Evolutionary conservation across 2,329 filamentous ascomycete species (phyloP), one percentile per base, ranked within the genome.

Genomic region (Ilyonectria robusta): DNA sequence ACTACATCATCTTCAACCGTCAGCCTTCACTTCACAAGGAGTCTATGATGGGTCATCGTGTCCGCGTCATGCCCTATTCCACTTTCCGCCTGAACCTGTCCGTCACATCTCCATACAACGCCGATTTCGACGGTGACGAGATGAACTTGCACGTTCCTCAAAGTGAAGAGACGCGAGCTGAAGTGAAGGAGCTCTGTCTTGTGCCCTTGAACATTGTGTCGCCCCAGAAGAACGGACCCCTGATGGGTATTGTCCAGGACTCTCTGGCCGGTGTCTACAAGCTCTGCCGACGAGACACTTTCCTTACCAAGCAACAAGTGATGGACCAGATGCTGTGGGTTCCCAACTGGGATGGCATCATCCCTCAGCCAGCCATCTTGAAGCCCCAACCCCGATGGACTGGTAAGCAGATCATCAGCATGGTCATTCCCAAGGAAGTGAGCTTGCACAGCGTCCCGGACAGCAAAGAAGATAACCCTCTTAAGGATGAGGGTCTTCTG

Each of bases 91-190:
- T 99, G 53, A 99, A 99, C 78, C 83, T 99, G 74, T 99, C 96
- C 0, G 96, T 99, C 78, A 99, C 97, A 1, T 97, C 95, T 31
- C 96, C 96, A 0, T 99, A 99, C 87, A 99, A 99, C 84, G 96
- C 96, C 76, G 96, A 99, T 93, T 99, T 99, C 84, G 96, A 99
- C 78, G 96, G 96, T 84, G 96, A 99, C 81, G 96, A 99, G 83
- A 99, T 99, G 96, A 99, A 99, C 80, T 90, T 99, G 84, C 96
- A 99, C 88, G 97, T 99, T 59, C 97, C 96, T 4, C 96, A 99
- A 78, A 96, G 93, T 42, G 95, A 99, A 78, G 97, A 99, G 82
- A 97, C 97, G 37, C 93, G 96, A 67, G 94, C 97, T 51, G 96
- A 99, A 81, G 90, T 99, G 74, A 94, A 91, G 81, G 92, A 98